Evolutionary conservation across 2,329 filamentous ascomycete species (phyloP), one percentile per base, ranked within the genome.

Genomic region (Tolypocladium amazonense): DNA sequence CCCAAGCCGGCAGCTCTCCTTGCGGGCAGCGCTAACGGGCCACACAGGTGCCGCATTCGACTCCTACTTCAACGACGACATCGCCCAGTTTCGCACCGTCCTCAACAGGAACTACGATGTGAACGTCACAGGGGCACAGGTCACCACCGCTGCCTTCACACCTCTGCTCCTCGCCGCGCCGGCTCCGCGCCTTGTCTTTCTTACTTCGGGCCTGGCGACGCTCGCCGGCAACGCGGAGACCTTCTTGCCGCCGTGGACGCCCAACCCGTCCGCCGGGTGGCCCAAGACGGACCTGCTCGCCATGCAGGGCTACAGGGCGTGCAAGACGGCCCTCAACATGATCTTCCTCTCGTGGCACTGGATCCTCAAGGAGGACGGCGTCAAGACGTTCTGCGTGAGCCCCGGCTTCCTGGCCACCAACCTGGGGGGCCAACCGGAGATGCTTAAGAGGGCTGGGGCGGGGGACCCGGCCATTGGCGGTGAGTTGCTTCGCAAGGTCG

Each of bases 381-480:
- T 83, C 6, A 81, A 79, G 65, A 76, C 79, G 0, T 82, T 73
- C 70, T 65, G 67, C 37, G 66, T 82, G n/a, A 76, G 72, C 7
- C 81, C 80, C 0, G 81, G 80, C 0, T 74, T 76, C 55, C 64
- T 82, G 52, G 79, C 76, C 0, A 83, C 80, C 0, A 72, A 73
- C 0, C 62, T 83, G 0, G 76, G 73, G 2, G 74, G 70, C 0
- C 65, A 64, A 23, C 58, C 61, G 1, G 68, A 69, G 56, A 60
- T 71, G 53, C 39, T 73, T 58, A 71, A 68, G 64, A 68, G 72
- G 60, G 69, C 66, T 45, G 72, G 72, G 0, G 72, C 72, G 1
- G 66, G 70, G 0, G 64, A 79, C 58, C 67, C 71, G 4, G 64
- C 71, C 9, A 38, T 70, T 20, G 76, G 74, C 5, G 77, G 73